These are phyloP conservation scores for Verticillium nubilum DNA, from an alignment of 2,329 filamentous ascomycete species.

Conservation along the genomic window DNA sequence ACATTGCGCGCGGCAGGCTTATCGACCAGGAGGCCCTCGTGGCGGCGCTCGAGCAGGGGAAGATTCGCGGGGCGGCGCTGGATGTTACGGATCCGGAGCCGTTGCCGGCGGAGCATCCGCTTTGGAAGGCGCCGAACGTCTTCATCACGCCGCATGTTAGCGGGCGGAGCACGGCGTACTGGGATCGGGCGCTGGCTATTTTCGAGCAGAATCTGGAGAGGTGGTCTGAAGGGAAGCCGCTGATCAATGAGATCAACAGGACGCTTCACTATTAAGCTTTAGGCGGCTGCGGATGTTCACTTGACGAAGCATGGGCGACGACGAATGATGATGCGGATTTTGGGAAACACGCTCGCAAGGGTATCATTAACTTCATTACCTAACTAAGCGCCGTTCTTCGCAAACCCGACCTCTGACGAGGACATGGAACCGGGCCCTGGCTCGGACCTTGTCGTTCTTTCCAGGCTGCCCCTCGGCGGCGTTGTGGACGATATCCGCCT, in stretches of 20 bases:
- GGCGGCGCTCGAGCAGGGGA: slow-evolving; percentile 44
- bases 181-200: slow-evolving; percentile 34
- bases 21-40: slow-evolving; percentile 50
- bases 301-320: not conserved
- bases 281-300: not conserved
- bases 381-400: not conserved
- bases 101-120: slow-evolving; percentile 57
- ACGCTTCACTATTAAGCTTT: slow-evolving; percentile 11
- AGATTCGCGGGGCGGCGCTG: slow-evolving; percentile 59
- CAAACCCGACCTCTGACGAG: not conserved
- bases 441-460: not conserved
- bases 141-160: slow-evolving; percentile 54
- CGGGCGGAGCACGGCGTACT: slow-evolving; percentile 33
- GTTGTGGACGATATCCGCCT: not conserved
- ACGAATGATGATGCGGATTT: too few relatives aligned
- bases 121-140: slow-evolving; percentile 67
- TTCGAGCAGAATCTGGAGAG: slow-evolving; percentile 33
- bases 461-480: not conserved
- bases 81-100: slow-evolving; percentile 81
- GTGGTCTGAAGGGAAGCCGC: slow-evolving; percentile 26
- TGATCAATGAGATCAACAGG: slow-evolving; percentile 35
- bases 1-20: slow-evolving; percentile 60
- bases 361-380: not conserved
- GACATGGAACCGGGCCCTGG: not conserved
- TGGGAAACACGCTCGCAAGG: not conserved